Evolutionary conservation across 2,329 filamentous ascomycete species (phyloP).

Genomic region (Thermothelomyces thermophilus): DNA sequence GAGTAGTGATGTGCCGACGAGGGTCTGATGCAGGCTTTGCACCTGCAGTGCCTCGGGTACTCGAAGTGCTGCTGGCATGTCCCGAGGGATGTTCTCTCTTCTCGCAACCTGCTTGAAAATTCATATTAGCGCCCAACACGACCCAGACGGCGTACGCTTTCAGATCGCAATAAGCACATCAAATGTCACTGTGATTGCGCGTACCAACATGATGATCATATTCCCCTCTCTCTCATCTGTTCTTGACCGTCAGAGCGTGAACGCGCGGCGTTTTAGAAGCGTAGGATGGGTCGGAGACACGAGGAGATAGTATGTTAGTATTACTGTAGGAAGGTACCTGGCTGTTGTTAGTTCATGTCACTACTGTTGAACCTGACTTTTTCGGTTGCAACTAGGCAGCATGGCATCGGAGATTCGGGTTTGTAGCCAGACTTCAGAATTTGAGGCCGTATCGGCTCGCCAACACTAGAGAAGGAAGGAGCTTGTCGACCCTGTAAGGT

Average conservation of each 20-base stretch:
- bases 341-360: too few species aligned
- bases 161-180: neutral
- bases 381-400: neutral
- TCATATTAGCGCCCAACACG: constrained; percentile 4
- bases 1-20: neutral
- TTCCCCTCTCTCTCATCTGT: neutral
- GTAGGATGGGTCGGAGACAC: too few species aligned
- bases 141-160: neutral
- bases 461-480: neutral
- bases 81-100: neutral
- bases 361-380: neutral
- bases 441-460: neutral
- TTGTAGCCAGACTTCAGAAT: neutral
- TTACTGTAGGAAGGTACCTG: too few species aligned
- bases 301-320: neutral
- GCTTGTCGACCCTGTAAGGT: neutral
- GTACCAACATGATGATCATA: neutral
- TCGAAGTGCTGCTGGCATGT: neutral
- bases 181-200: neutral
- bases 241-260: neutral
- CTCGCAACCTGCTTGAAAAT: neutral
- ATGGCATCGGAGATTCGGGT: neutral
- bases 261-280: too few species aligned
- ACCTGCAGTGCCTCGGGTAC: constrained; percentile 2
- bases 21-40: constrained; percentile 1